Percentiles rank a stretch among this genome's conserved stretches.
These are phyloP conservation scores for Chytridium lagenaria DNA, from an alignment of 371 early-diverging fungal genomes.

Conservation along the genomic window DNA sequence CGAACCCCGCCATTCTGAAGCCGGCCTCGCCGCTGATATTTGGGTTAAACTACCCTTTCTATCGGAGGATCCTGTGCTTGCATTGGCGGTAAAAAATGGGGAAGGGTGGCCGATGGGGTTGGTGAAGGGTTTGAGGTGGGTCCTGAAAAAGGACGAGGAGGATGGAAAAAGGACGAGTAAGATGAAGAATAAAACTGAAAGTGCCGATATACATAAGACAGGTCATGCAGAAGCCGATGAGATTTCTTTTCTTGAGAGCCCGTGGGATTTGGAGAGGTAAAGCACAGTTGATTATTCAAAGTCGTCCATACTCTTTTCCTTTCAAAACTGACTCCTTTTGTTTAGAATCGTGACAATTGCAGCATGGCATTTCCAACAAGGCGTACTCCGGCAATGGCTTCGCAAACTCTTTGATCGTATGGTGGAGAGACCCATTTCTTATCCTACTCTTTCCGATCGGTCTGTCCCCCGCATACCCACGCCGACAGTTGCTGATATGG, in stretches of 20 bases:
- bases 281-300: background rate
- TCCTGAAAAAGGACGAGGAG: background rate
- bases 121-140: background rate
- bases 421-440: conserved; percentile 1
- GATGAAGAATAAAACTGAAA: background rate
- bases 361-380: background rate
- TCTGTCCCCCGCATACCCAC: background rate
- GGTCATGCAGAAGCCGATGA: background rate
- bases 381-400: background rate
- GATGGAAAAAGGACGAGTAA: background rate
- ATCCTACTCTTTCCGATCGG: background rate
- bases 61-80: background rate
- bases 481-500: conserved; percentile 10
- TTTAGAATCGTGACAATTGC: conserved; percentile 3
- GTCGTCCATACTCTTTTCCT: background rate
- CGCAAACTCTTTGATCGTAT: background rate
- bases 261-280: conserved; percentile 5
- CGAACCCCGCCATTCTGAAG: background rate
- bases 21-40: background rate
- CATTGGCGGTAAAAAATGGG: background rate
- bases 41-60: background rate
- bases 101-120: background rate
- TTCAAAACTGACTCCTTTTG: background rate
- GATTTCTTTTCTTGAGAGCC: background rate
- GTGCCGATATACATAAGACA: background rate